These are phyloP conservation scores for Curvularia sp. DNA, from an alignment of 2,329 filamentous ascomycete species.

Conservation along the genomic window DNA sequence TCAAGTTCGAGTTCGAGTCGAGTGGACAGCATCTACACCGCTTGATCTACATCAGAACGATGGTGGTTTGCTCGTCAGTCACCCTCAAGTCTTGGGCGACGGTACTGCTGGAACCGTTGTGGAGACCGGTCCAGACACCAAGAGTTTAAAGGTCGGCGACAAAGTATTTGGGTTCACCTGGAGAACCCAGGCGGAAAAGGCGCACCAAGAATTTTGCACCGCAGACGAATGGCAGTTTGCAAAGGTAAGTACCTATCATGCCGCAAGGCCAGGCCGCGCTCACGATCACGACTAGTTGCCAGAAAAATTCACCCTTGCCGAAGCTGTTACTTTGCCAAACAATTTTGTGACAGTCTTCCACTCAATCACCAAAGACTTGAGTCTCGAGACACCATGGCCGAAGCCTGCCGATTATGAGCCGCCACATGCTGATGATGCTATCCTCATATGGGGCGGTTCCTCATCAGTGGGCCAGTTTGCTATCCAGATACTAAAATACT, in stretches of 20 bases:
- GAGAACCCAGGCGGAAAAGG: slow-evolving; percentile 57
- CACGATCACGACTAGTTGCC: slow-evolving; percentile 47
- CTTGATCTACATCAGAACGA: slow-evolving; percentile 68
- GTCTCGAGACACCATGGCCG: slow-evolving; percentile 64
- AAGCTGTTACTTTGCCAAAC: slow-evolving; percentile 62
- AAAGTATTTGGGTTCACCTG: slow-evolving; percentile 64
- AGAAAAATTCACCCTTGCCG: slow-evolving; percentile 50
- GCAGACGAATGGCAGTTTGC: slow-evolving; percentile 57
- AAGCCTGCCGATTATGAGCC: slow-evolving; percentile 54
- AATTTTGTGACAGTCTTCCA: slow-evolving; percentile 67
- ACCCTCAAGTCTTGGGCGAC: slow-evolving; percentile 61
- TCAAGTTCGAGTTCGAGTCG: slow-evolving; percentile 62
- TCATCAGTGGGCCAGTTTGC: slow-evolving; percentile 54
- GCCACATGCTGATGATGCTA: slow-evolving; percentile 35
- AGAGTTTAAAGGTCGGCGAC: slow-evolving; percentile 60
- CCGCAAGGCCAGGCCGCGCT: neutral
- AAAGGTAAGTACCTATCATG: slow-evolving; percentile 18
- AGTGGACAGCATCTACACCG: slow-evolving; percentile 67
- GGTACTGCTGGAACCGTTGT: slow-evolving; percentile 62
- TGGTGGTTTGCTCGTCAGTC: slow-evolving; percentile 61
- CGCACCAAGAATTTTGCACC: slow-evolving; percentile 64
- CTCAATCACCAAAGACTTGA: slow-evolving; percentile 59
- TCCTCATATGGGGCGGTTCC: slow-evolving; percentile 56
- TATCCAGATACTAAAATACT: slow-evolving; percentile 52
- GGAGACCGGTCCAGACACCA: slow-evolving; percentile 56